Base-by-base conservation (phyloP, 2,329 filamentous ascomycete species). In the Claviceps sp. region DNA sequence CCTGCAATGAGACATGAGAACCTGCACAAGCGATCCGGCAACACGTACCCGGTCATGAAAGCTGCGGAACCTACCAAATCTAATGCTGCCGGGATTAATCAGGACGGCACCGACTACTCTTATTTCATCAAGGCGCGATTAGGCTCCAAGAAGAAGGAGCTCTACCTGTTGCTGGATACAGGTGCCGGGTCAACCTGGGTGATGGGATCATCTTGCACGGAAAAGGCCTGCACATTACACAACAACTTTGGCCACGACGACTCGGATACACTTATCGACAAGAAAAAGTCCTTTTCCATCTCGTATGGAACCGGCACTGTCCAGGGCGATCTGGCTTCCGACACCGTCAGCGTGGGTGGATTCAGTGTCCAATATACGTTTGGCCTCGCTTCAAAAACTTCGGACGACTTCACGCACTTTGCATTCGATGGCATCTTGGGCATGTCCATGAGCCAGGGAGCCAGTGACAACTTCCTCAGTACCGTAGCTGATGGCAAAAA, bases 381-480 rank as follows among this genome's bases (percentile, higher is more conserved):
- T 60, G 89, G 89, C 4, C 68, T 90, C 54, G 87, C 85, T 22
- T 78, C 76, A 38, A 76, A 76, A 24, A 86, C 86, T 2, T 89
- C 87, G 1, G 68, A 80, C 50, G 82, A 93, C 56, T 95, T 95
- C 65, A 68, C 72, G 30, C 76, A 78, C 50, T 95, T 91, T 60
- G 85, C 87, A 1, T 89, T 95, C 66, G 89, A 95, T 64, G 89
- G 89, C 24, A 94, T 95, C 48, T 70, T 95, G 2, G 89, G 89
- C 4, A 70, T 95, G 24, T 85, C 86, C 16, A 81, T 83, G 59
- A 76, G 76, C 55, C 70, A 73, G 11, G 77, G 76, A 2, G 72
- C 70, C 39, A 76, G 77, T 5, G 78, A 85, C 19, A 87, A 82
- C 45, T 82, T 93, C 59, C 73, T 93, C 63, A 73, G 84, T 41